These are phyloP conservation scores for Tubosaeta brunneosetosa DNA, from an alignment of 768 basidiomycete species.

Conservation along the genomic window DNA sequence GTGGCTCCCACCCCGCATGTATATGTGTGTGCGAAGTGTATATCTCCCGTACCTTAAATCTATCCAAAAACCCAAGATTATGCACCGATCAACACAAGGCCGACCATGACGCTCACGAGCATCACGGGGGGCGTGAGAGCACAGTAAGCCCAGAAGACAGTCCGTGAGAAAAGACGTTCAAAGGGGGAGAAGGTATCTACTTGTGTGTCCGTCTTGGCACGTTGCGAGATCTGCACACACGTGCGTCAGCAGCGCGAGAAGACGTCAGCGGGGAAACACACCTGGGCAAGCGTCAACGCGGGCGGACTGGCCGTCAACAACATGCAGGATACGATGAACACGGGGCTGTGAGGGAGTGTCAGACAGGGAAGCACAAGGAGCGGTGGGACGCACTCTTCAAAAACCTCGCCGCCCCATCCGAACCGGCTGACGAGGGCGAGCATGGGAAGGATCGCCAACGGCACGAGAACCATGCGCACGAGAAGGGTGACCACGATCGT, in stretches of 20 bases:
- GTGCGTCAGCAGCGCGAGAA: not conserved
- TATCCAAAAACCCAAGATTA: conserved; percentile 18
- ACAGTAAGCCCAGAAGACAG: conserved; percentile 92
- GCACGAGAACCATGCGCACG: conserved; percentile 84
- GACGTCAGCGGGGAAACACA: conserved; percentile 11
- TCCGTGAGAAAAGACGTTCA: conserved; percentile 84
- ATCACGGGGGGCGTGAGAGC: conserved; percentile 84
- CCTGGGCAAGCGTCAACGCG: conserved; percentile 65
- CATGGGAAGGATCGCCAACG: conserved; percentile 70
- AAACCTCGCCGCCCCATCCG: conserved; percentile 39
- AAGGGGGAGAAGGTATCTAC: conserved; percentile 38
- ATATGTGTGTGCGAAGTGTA: not conserved
- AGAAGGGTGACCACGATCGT: conserved; percentile 82
- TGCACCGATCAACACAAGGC: conserved; percentile 57
- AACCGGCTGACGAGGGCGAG: conserved; percentile 61
- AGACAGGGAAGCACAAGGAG: conserved; percentile 1
- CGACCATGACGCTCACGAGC: conserved; percentile 70
- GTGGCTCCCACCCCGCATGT: not conserved
- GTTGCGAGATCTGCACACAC: conserved; percentile 20
- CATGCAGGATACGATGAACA: conserved; percentile 82
- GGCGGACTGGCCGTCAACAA: conserved; percentile 81
- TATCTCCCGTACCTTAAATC: not conserved
- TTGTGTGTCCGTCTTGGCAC: not conserved
- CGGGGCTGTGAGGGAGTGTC: conserved; percentile 48
- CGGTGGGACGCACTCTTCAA: conserved; percentile 53